Base-by-base conservation (phyloP, 495 filamentous ascomycete species). In the Xanthoparmelia taractica region DNA sequence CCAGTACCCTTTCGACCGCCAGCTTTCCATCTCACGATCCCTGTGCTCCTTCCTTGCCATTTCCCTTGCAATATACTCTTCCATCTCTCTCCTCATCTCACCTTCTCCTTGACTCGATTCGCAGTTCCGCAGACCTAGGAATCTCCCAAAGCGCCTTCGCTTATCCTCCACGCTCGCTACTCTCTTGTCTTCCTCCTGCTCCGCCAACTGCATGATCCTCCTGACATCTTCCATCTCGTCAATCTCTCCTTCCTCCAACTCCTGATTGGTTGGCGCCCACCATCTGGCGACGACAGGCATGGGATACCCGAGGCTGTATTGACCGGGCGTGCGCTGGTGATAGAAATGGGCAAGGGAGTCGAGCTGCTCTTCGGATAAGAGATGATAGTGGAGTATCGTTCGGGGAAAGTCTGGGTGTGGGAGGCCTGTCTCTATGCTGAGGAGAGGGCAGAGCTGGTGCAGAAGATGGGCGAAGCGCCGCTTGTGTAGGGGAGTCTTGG, bases 321-420 rank as follows among this genome's bases (percentile, higher is more conserved):
- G 23, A 72, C 73, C 67, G 47, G 84, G 77, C 58, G 85, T 80
- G 54, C 81, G 76, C 71, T 96, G 90, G 73, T 91, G 85, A 74
- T 90, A 94, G 71, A 88, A 87, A 43, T 77, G 74, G 11, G 90
- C 89, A 8, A 96, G 84, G 41, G 71, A 72, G 69, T 95, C 89
- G 48, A 92, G 82, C 71, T 93, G 78, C 27, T 66, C 70, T 65
- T 83, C 80, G 37, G 89, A 90, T 48, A 95, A 81, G 31, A 94
- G 83, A 77, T 87, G 88, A 78, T 85, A 92, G 71, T 80, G 74
- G 1, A 92, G 79, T 18, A 91, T 69, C 0, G 81, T 87, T 0
- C 38, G 61, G 0, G 91, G 90, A 75, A 90, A 95, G 23, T 74
- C 64, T 0, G 86, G 84, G 72, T 91, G 86, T 0, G 82, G 63